These are phyloP conservation scores for Suillus alpinus DNA, from an alignment of 768 basidiomycete species.

Conservation along the genomic window DNA sequence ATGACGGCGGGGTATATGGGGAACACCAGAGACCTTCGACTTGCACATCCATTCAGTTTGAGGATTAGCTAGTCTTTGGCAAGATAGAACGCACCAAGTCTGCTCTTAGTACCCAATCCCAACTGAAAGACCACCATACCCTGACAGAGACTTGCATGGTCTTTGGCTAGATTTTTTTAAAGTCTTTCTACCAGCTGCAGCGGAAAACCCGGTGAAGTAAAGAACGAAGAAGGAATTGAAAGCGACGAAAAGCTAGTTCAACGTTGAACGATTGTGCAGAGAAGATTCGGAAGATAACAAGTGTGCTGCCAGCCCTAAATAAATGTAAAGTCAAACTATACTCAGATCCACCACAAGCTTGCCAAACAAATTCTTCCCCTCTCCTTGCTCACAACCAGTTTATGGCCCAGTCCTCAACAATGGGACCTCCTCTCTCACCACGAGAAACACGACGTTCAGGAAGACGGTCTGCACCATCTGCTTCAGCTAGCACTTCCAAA, in stretches of 20 bases:
- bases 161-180: not conserved
- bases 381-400: conserved; percentile 15
- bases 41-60: not conserved
- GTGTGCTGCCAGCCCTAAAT: conserved; percentile 36
- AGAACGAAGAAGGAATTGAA: conserved; percentile 1
- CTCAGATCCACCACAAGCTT: conserved; percentile 6
- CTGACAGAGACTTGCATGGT: not conserved
- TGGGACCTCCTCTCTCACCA: conserved; percentile 78
- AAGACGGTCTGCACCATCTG: conserved; percentile 65
- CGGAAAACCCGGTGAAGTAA: not conserved
- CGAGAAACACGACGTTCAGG: conserved; percentile 78
- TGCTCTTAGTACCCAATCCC: not conserved
- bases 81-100: not conserved
- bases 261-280: conserved; percentile 7
- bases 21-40: not conserved
- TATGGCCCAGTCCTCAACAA: conserved; percentile 66
- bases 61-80: not conserved
- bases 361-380: conserved; percentile 5
- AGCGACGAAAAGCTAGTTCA: not conserved
- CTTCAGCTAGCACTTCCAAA: conserved; percentile 66
- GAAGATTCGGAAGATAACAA: conserved; percentile 14
- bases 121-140: not conserved
- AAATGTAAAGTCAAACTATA: conserved; percentile 21
- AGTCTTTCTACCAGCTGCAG: not conserved
- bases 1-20: not conserved